Conservation (phyloP, 148 eudicot species). For the Limonium bicolor region DNA sequence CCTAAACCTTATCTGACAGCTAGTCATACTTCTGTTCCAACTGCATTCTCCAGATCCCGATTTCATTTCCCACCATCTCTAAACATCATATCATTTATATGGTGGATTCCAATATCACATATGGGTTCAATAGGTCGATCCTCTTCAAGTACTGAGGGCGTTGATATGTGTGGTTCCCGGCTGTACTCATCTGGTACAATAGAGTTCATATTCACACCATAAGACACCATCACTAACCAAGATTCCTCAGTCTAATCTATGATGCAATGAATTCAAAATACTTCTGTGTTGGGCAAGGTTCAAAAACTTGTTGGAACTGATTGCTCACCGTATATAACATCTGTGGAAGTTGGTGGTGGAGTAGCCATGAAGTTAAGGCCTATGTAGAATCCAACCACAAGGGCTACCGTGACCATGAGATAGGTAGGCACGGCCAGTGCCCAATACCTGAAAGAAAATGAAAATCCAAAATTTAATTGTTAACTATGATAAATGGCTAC, state of each 20-base stretch:
- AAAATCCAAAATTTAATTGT: too few relatives aligned
- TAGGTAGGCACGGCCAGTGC: slow-evolving; percentile 76
- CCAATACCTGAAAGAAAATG: slow-evolving; percentile 60
- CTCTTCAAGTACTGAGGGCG: slow-evolving; percentile 17
- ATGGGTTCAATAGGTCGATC: slow-evolving; percentile 78
- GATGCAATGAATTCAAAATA: not conserved
- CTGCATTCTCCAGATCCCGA: too few relatives aligned
- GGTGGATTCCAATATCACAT: slow-evolving; percentile 54
- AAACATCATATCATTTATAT: slow-evolving; percentile 61
- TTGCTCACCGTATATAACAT: slow-evolving; percentile 63
- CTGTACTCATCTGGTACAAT: slow-evolving; percentile 50
- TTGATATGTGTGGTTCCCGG: slow-evolving; percentile 37
- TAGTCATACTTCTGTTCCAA: too few relatives aligned
- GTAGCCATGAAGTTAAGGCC: slow-evolving; percentile 81
- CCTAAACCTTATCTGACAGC: too few relatives aligned
- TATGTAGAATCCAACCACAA: slow-evolving; percentile 55
- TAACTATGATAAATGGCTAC: too few relatives aligned
- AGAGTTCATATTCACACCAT: not conserved
- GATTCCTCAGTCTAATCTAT: not conserved
- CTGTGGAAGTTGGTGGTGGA: slow-evolving; percentile 68
- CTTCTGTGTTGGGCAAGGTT: not conserved
- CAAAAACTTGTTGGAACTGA: too few relatives aligned
- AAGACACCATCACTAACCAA: too few relatives aligned
- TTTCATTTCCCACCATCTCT: not conserved
- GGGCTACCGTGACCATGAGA: slow-evolving; percentile 40